Base-by-base conservation (phyloP, 805 yeast species). In the Cyberlindnera nakhonratchasimensis region DNA sequence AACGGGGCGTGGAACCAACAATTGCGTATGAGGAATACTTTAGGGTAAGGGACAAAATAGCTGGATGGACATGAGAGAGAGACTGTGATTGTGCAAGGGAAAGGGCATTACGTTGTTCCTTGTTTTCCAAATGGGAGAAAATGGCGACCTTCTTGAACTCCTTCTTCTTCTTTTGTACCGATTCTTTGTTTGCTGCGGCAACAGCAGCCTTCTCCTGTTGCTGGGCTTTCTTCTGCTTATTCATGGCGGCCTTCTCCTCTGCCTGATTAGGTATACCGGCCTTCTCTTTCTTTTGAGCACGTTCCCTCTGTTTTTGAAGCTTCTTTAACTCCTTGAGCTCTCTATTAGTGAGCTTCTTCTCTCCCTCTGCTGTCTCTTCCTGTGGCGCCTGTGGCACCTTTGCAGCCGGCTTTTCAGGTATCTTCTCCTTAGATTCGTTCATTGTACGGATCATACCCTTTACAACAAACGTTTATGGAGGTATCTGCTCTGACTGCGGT, bases 1-100 rank as follows among this genome's bases (percentile, higher is more conserved):
- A 86, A 53, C 99, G 75, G 21, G 86, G 82, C 3, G 83, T 84
- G 0, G 97, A 88, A 0, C 99, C 99, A 8, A 90, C 93, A 29
- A 91, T 79, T 50, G 83, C 77, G 62, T 87, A 91, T 33, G 88
- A 80, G 12, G 96, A 82, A 52, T 82, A 79, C 52, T 86, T 84
- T 45, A 87, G 77, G 1, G 96, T 82, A 48, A 93, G 69, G 20
- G 87, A 72, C 38, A 88, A 68, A 32, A 91, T 81, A 1, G 86
- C 78, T 0, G 97, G 97, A 64, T 93, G 99, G 17, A 91, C 86
- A n/a, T 24, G 42, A 45, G 82, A 42, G 5, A 45, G 42, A 35
- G 57, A 37, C 37, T 58, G 58, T 8, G 50, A 23, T 21, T 51
- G 55, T 10, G 55, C 40, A 7, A 55, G 30, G 4, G 57, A 46